Conservation (phyloP, 2,329 filamentous ascomycete genomes). For the Pyricularia pennisetigena region DNA sequence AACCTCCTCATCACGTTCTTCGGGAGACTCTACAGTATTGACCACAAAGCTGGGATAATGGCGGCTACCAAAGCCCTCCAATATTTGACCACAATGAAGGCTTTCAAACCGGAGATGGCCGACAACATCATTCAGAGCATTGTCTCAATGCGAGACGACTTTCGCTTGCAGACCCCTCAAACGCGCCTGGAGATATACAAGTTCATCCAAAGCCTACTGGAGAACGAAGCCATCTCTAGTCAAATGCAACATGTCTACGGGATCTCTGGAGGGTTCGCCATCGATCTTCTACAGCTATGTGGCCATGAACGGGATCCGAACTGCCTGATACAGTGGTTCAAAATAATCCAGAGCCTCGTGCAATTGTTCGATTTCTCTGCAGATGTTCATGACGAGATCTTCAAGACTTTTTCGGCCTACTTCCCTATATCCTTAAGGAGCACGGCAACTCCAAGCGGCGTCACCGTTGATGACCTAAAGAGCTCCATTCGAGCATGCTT, state of each 20-base stretch:
- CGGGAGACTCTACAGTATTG: slow-evolving; percentile 46
- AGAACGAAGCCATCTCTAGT: slow-evolving; percentile 28
- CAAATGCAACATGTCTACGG: slow-evolving; percentile 35
- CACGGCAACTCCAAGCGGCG: slow-evolving; percentile 34
- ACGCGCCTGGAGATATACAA: slow-evolving; percentile 44
- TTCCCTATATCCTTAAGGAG: slow-evolving; percentile 49
- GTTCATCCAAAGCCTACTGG: slow-evolving; percentile 33
- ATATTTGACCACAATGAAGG: slow-evolving; percentile 36
- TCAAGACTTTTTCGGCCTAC: slow-evolving; percentile 47
- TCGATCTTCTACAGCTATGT: slow-evolving; percentile 39
- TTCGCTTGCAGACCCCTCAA: slow-evolving; percentile 38
- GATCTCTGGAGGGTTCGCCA: slow-evolving; percentile 34
- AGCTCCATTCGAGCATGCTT: slow-evolving; percentile 42
- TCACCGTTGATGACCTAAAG: slow-evolving; percentile 49
- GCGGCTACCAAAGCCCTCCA: slow-evolving; percentile 43
- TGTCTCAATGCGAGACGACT: slow-evolving; percentile 44
- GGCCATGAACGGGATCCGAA: slow-evolving; percentile 45
- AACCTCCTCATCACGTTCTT: slow-evolving; percentile 37
- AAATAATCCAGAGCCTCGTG: slow-evolving; percentile 24
- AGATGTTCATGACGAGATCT: slow-evolving; percentile 38
- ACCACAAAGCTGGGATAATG: slow-evolving; percentile 48
- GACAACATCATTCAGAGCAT: slow-evolving; percentile 38
- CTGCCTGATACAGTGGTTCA: slow-evolving; percentile 49
- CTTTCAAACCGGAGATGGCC: slow-evolving; percentile 38
- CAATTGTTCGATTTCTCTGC: slow-evolving; percentile 24